phyloP scores from a whole-genome alignment of 1,284 basidiomycete species.

The Tetrapyrgos nigripes region DNA sequence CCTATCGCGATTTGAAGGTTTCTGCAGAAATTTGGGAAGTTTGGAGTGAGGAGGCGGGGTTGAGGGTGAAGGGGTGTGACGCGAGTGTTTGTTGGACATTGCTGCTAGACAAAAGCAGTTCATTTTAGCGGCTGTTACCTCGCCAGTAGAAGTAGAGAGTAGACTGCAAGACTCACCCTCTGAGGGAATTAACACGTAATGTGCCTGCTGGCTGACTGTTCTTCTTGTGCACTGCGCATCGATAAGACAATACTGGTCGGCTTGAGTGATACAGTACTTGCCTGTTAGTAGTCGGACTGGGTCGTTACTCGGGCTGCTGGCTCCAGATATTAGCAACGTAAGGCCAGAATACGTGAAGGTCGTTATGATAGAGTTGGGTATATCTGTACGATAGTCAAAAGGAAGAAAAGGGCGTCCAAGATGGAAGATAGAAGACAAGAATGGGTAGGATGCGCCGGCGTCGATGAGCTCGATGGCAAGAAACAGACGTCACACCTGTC shows the following conservation, averaged over 20 bases:
- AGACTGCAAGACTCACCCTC: slow-evolving; percentile 5
- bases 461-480: background rate
- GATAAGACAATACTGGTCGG: slow-evolving; percentile 4
- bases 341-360: background rate
- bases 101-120: slow-evolving; percentile 13
- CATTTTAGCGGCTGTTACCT: slow-evolving; percentile 3
- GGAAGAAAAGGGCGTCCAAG: background rate
- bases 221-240: slow-evolving; percentile 6
- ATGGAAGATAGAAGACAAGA: background rate
- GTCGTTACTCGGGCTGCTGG: background rate
- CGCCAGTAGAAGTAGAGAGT: background rate
- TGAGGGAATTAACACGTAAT: slow-evolving; percentile 12
- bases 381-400: background rate
- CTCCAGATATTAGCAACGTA: background rate
- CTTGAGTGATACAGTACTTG: too few species aligned
- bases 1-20: slow-evolving; percentile 59
- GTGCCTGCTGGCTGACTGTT: slow-evolving; percentile 5
- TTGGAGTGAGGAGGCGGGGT: slow-evolving; percentile 51
- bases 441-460: background rate
- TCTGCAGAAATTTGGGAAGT: slow-evolving; percentile 71
- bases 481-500: too few species aligned
- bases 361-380: background rate
- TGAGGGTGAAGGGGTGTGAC: slow-evolving; percentile 41
- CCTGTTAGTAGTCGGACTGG: background rate
- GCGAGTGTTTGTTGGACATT: slow-evolving; percentile 46